Evolutionary conservation across 2,329 filamentous ascomycete species (phyloP).

Genomic region (Colletotrichum eremochloae): DNA sequence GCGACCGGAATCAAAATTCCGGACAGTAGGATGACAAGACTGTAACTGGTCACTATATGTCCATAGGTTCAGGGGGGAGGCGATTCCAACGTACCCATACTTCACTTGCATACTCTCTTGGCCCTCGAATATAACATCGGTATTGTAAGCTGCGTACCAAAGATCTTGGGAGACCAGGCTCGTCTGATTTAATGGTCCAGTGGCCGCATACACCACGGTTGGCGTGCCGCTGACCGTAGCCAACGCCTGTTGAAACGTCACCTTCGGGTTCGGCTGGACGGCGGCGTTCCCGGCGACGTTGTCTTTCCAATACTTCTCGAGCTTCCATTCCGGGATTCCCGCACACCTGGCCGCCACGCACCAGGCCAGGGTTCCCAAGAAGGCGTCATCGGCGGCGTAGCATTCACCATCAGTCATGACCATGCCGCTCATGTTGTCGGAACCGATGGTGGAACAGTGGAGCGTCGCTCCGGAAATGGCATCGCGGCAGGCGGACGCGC

Average conservation of each 20-base stretch:
- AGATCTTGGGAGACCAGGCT: background rate
- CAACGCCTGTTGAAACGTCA: slow-evolving; percentile 2
- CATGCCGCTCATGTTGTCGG: slow-evolving; percentile 22
- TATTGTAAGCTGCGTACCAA: background rate
- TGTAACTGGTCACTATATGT: background rate
- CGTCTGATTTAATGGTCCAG: background rate
- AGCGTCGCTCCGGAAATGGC: slow-evolving; percentile 43
- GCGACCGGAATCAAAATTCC: slow-evolving; percentile 46
- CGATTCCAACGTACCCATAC: background rate
- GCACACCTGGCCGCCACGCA: slow-evolving; percentile 46
- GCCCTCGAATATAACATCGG: background rate
- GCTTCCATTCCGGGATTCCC: slow-evolving; percentile 30
- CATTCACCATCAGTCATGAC: slow-evolving; percentile 41
- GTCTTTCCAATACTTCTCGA: slow-evolving; percentile 7
- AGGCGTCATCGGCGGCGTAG: slow-evolving; percentile 46
- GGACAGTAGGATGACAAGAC: slow-evolving; percentile 46
- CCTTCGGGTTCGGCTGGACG: slow-evolving; percentile 1
- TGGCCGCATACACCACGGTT: background rate
- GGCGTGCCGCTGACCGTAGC: background rate
- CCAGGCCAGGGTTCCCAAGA: slow-evolving; percentile 45
- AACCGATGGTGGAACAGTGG: slow-evolving; percentile 43
- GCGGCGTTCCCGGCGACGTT: background rate
- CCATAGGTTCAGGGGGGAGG: background rate
- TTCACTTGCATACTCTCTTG: slow-evolving; percentile 3
- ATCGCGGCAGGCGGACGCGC: slow-evolving; percentile 48